Base-by-base conservation (phyloP, 2,329 filamentous ascomycete species). In the Trichoderma sp. region DNA sequence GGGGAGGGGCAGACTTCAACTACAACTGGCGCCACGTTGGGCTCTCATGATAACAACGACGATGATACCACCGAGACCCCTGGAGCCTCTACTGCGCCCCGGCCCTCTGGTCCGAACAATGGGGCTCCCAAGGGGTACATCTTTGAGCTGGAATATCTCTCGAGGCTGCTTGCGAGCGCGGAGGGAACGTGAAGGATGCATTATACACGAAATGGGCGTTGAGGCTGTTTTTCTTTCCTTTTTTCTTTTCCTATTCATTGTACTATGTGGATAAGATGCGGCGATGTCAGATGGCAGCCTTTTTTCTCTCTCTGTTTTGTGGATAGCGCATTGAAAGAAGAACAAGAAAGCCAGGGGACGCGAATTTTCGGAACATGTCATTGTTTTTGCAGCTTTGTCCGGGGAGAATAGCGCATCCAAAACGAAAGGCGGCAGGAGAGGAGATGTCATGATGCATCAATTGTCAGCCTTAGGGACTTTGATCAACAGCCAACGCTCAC, bases 111-210 rank as follows among this genome's bases (percentile, higher is more conserved):
- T 34, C 45, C 55, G 19, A 50, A 45, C n/a, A 19, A 69, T 56
- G 68, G 70, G n/a, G 72, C 71, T 50, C 68, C 70, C 41, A 73
- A 74, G 66, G 69, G 67, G 30, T 72, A 74, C 65, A 66, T 73
- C 30, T 66, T 74, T 64, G 71, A 74, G 61, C 60, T 72, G 59
- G 71, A 71, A 50, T 72, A 74, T 24, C 57, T 74, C 64, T 66
- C 68, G 64, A 69, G 65, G 62, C 63, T 72, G 58, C 57, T 74
- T 67, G 69, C 69, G 59, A 67, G 63, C 66, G 64, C 60, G 47
- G 68, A 43, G 56, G 39, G 30, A 43, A 51, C 56, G 26, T 19
- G 26, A 28, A 48, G 41, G 48, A 21, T 48, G 28, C 57, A 60
- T 60, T 55, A 47, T 48, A 64, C 57, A 28, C 30, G 30, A 51